Evolutionary conservation across 106 monocot species (phyloP).

Genomic region (Acorus calamus): DNA sequence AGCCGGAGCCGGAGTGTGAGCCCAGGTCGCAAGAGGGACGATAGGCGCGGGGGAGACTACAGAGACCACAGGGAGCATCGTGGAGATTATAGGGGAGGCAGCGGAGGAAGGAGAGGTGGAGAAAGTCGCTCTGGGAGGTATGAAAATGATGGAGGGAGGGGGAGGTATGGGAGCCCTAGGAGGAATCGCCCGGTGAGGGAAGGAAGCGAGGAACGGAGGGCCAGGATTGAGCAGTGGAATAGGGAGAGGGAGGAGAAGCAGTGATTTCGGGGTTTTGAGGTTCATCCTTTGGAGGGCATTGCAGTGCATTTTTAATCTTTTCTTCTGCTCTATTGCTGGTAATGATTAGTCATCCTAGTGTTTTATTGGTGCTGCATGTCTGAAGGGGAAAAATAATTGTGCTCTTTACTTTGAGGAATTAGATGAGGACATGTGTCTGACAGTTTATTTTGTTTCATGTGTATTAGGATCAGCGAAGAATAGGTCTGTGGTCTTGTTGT

Average conservation of each 20-base stretch:
- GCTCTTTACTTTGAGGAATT: no score
- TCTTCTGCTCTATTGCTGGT: no score
- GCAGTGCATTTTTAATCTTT: no score
- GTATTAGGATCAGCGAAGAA: no score
- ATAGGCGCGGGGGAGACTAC: not conserved
- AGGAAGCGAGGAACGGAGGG: constrained; percentile 27
- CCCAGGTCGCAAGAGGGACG: not conserved
- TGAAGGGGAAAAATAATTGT: no score
- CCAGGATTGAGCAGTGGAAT: constrained; percentile 30
- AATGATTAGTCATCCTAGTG: no score
- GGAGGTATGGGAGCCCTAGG: constrained; percentile 18
- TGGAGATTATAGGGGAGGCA: constrained; percentile 3
- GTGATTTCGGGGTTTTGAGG: not conserved
- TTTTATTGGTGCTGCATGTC: no score
- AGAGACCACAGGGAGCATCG: constrained; percentile 8
- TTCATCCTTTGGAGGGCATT: no score
- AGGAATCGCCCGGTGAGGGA: constrained; percentile 17
- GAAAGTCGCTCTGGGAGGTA: constrained; percentile 6
- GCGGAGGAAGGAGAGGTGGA: constrained; percentile 4
- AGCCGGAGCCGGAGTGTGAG: constrained; percentile 25
- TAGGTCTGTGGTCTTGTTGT: no score
- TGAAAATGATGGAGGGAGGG: constrained; percentile 17
- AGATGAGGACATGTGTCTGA: no score
- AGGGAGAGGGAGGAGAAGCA: constrained; percentile 27
- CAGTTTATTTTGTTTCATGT: no score